A percentile compares a stretch with the other conserved stretches of the same genome.
Evolutionary conservation across 2,329 filamentous ascomycete species (phyloP).

Genomic region (Talaromyces verruculosus): DNA sequence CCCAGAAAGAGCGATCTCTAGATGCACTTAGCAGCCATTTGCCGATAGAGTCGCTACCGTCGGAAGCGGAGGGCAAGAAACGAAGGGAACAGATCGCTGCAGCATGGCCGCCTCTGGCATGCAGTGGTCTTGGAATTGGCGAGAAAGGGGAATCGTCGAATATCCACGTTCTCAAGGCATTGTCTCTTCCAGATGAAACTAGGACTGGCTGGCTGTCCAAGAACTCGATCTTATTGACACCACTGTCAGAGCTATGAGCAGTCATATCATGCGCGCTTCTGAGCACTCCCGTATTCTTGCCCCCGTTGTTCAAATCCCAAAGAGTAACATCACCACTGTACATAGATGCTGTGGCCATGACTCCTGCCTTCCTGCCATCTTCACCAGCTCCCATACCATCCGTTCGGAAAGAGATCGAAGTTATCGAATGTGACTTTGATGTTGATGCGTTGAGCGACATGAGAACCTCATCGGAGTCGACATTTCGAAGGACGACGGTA

Average conservation of each 20-base stretch:
- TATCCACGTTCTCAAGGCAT: conserved; percentile 93
- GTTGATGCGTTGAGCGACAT: conserved; percentile 68
- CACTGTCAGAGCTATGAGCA: conserved; percentile 61
- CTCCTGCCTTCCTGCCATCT: conserved; percentile 79
- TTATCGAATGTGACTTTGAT: conserved; percentile 63
- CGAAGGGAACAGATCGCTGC: conserved; percentile 77
- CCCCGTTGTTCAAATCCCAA: conserved; percentile 91
- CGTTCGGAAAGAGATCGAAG: conserved; percentile 83
- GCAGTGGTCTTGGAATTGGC: conserved; percentile 78
- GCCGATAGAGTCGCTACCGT: conserved; percentile 81
- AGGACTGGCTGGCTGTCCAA: conserved; percentile 85
- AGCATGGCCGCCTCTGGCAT: conserved; percentile 84
- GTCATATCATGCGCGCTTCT: conserved; percentile 75
- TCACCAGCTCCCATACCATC: conserved; percentile 85
- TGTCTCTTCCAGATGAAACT: conserved; percentile 86
- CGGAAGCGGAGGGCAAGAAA: conserved; percentile 84
- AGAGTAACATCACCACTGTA: conserved; percentile 85
- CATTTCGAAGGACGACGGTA: conserved; percentile 74
- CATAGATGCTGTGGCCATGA: conserved; percentile 86
- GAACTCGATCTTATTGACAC: conserved; percentile 86
- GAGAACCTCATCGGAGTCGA: conserved; percentile 72
- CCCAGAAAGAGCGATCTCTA: conserved; percentile 89
- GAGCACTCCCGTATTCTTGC: conserved; percentile 80
- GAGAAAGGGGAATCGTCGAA: conserved; percentile 92
- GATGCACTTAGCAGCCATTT: conserved; percentile 95